A percentile compares a stretch with the other conserved stretches of the same genome.
Evolutionary conservation across 257 asterid species (phyloP).

Genomic region (Solanum pinnatisectum): DNA sequence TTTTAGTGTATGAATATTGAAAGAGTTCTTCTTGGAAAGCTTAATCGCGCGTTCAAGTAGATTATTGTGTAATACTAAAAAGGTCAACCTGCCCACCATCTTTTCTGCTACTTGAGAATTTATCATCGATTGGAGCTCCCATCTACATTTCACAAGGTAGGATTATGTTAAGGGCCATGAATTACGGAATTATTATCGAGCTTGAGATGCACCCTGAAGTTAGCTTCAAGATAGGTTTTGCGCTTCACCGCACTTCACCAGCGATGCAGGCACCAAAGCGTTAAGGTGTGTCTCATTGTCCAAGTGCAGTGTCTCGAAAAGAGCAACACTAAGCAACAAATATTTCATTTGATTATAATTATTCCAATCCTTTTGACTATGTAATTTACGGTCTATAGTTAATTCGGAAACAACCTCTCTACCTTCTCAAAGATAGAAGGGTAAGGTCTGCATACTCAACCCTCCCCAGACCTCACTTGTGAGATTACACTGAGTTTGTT

Average conservation of each 20-base stretch:
- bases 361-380: neutral
- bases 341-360: neutral
- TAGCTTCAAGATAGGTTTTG: neutral
- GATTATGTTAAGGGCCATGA: neutral
- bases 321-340: neutral
- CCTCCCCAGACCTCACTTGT: neutral
- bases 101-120: neutral
- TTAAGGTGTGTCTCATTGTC: neutral
- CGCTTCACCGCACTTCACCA: neutral
- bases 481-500: neutral
- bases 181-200: neutral
- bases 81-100: neutral
- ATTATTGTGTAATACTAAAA: neutral
- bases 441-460: neutral
- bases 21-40: neutral
- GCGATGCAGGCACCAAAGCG: neutral
- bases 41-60: neutral
- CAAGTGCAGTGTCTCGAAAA: neutral
- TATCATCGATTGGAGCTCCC: neutral
- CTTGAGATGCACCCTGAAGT: neutral
- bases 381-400: neutral
- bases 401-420: neutral
- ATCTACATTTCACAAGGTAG: neutral
- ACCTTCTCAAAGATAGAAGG: neutral
- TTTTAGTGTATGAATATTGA: neutral